phyloP scores from a whole-genome alignment of 257 asterid genomes.

The Salvia rosmarinus region DNA sequence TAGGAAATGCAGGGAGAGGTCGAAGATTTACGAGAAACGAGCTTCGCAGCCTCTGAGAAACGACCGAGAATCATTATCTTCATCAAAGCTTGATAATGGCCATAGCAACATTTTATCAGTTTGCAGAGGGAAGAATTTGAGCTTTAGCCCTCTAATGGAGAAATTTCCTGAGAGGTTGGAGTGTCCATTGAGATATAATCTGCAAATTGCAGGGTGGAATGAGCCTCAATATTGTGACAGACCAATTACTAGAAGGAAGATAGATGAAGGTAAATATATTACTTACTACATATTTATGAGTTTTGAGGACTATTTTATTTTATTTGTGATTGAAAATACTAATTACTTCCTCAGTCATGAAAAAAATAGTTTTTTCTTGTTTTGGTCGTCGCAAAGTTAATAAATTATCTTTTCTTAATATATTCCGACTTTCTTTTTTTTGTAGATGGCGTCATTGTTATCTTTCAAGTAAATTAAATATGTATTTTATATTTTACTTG shows the following conservation, averaged over 20 bases:
- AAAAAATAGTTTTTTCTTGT: too few species aligned
- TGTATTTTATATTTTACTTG: too few species aligned
- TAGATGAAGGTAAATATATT: conserved; percentile 43
- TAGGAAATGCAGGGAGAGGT: conserved; percentile 65
- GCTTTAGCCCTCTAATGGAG: conserved; percentile 38
- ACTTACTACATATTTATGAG: too few species aligned
- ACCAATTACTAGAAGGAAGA: conserved; percentile 26
- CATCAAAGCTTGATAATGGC: conserved; percentile 35
- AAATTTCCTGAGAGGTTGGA: conserved; percentile 33
- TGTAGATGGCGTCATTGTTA: too few species aligned
- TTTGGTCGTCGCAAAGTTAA: too few species aligned
- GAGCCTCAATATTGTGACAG: conserved; percentile 36
- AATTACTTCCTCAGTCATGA: too few species aligned
- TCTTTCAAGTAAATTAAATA: too few species aligned
- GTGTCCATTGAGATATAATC: conserved; percentile 30
- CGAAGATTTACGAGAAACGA: conserved; percentile 51
- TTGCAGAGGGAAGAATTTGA: conserved; percentile 27
- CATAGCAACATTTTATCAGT: conserved; percentile 9
- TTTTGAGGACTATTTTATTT: too few species aligned
- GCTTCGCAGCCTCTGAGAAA: conserved; percentile 27
- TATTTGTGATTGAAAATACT: too few species aligned
- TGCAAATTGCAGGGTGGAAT: conserved; percentile 35
- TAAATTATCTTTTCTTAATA: too few species aligned
- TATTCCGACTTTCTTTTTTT: too few species aligned
- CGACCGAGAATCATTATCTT: conserved; percentile 30